Evolutionary conservation across 108 stramenopile genomes (phyloP).

Genomic region (Discostella pseudostelligera): DNA sequence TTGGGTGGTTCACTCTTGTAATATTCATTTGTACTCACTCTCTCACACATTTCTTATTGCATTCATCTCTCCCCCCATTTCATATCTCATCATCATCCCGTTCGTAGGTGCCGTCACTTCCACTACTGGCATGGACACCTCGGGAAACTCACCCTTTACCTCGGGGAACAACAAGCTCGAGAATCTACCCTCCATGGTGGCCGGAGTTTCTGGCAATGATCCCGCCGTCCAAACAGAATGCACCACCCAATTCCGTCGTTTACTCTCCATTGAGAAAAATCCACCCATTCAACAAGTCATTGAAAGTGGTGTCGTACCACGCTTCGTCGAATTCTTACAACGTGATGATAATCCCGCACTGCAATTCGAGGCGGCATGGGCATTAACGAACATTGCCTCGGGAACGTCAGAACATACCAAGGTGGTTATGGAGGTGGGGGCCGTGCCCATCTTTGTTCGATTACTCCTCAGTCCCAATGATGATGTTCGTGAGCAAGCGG

Average conservation of each 20-base stretch:
- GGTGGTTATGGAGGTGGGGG: slow-evolving; percentile 96
- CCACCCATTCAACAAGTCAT: slow-evolving; percentile 99
- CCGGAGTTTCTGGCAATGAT: slow-evolving; percentile 89
- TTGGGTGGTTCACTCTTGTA: too few species aligned
- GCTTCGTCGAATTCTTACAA: slow-evolving; percentile 94
- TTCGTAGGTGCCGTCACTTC: slow-evolving; percentile 4
- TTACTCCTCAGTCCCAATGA: slow-evolving; percentile 91
- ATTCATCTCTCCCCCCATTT: neutral
- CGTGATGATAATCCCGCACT: slow-evolving; percentile 91
- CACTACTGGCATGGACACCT: slow-evolving; percentile 14
- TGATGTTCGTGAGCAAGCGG: slow-evolving; percentile 97
- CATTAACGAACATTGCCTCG: slow-evolving; percentile 97
- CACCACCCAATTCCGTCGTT: slow-evolving; percentile 93
- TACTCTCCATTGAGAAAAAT: slow-evolving; percentile 96
- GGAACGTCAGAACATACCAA: slow-evolving; percentile 97
- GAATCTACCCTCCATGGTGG: slow-evolving; percentile 86
- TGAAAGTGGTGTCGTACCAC: slow-evolving; percentile 93
- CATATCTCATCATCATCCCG: neutral
- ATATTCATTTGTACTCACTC: neutral
- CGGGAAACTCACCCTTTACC: slow-evolving; percentile 15
- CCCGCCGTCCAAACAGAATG: slow-evolving; percentile 81
- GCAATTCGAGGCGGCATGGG: slow-evolving; percentile 99
- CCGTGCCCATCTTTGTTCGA: slow-evolving; percentile 96
- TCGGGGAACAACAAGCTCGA: slow-evolving; percentile 63
- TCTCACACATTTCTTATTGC: neutral